Evolutionary conservation across 2,329 filamentous ascomycete genomes (phyloP), one percentile per base, ranked within the genome.

Genomic region (Penicillium janthinellum): DNA sequence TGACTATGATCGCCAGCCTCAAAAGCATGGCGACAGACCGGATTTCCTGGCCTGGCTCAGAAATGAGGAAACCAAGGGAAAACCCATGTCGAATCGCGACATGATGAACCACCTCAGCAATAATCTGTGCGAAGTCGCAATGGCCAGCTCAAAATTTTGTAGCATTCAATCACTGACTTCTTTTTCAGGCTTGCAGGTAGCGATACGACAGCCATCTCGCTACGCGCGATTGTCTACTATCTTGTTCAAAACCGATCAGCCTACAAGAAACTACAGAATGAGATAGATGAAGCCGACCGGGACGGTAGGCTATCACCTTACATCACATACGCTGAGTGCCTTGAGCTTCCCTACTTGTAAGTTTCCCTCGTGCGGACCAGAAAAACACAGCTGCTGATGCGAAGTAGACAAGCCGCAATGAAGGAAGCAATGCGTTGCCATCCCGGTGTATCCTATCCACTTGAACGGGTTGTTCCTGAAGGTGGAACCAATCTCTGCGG

Each of bases 381-480:
- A 44, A 22, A 5, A 14, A 6, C 17, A 10, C 10, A 44, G 20
- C 12, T 4, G 4, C 17, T 17, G 22, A 52, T n/a, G 8, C 22
- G 6, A 28, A 17, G n/a, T n/a, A 60, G 57, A 25, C 89, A 92
- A 68, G 90, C 90, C 3, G 88, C 87, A 57, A 83, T 94, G 67
- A 90, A 93, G 70, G 91, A 95, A 73, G 85, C 88, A 3, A 90
- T 93, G 78, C 84, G 90, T 11, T 73, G 91, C 66, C 89, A 93
- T 71, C 90, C 90, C 0, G 89, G 90, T 0, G 83, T 88, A 0
- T 90, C 90, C 0, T 78, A 92, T 3, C 86, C 88, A 0, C 80
- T 93, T 45, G 90, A 94, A 75, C 84, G 91, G 62, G 79, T 92
- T 47, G 88, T 91, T 0, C 90, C 90, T 0, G 0, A 88, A 90